These are phyloP conservation scores for Plantago major DNA, from an alignment of 257 asterid species.

Conservation along the genomic window DNA sequence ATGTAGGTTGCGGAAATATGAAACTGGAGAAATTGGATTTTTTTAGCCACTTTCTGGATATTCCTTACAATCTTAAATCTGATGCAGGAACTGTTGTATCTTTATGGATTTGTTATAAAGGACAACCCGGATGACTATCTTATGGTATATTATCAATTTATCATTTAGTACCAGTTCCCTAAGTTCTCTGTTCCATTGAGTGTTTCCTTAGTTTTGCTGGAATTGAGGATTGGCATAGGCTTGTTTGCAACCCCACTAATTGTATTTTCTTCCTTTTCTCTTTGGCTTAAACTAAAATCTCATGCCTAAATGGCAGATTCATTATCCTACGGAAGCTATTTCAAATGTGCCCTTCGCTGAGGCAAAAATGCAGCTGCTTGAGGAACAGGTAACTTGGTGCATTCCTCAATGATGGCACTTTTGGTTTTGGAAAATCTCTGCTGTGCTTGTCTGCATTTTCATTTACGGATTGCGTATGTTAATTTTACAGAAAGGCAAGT, in stretches of 20 bases:
- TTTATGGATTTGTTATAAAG: constrained; percentile 76
- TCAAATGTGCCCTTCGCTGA: constrained; percentile 57
- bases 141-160: constrained; percentile 74
- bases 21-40: too few relatives aligned
- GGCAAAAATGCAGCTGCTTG: constrained; percentile 79
- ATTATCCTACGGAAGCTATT: constrained; percentile 82
- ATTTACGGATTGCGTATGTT: background rate
- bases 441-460: background rate
- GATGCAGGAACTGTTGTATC: constrained; percentile 86
- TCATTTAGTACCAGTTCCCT: background rate
- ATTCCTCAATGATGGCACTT: constrained; percentile 9
- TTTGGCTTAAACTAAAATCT: constrained; percentile 11
- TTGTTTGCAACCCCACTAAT: background rate
- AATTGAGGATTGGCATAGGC: constrained; percentile 5
- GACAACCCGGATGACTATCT: constrained; percentile 91
- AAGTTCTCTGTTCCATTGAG: background rate
- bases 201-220: too few relatives aligned
- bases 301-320: constrained; percentile 45
- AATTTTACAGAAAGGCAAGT: constrained; percentile 66
- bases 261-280: background rate
- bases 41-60: background rate
- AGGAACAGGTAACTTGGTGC: constrained; percentile 63
- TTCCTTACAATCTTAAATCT: constrained; percentile 19
- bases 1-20: too few relatives aligned
- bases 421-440: background rate